Evolutionary conservation across 805 yeast species (phyloP), one percentile per base, ranked within the genome.

Genomic region (Ogataea salicorniae): DNA sequence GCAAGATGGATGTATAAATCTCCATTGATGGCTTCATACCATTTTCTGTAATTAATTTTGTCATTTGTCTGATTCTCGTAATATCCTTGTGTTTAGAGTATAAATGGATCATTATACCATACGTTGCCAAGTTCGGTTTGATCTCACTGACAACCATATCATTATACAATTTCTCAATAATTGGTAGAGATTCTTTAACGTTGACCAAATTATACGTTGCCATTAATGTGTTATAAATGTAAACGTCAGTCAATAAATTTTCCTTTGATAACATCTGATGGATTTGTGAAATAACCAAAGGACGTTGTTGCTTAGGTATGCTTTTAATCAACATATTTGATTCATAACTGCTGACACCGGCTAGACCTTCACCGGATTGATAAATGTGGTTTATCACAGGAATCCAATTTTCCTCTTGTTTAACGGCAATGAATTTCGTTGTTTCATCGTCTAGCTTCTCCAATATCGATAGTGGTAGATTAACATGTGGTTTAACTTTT

Each of bases 1-100:
- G 81, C 38, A 87, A 59, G 6, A 84, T 72, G 37, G 79, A 77
- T 3, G 84, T 74, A 53, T 80, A 81, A 1, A 82, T 67, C 4
- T 62, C 58, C 5, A 70, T 61, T 15, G 75, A 67, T 4, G 82
- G 81, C 38, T 66, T 67, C 5, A 77, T 48, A 1, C 68, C 71
- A n/a, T 51, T 41, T 6, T 50, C 48, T 36, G 65, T 63, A 74
- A 79, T 74, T 49, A 68, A 69, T 2, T 52, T 45, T 36, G 77
- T 53, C 29, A 64, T 58, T 2, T 56, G 45, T 44, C 76, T 71
- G 41, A 79, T 71, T 41, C 66, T 68, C 1, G 52, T 61, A 39
- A 78, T 52, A 45, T 72, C 58, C 31, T 57, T 59, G 18, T 50
- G 51, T 55, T 76, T 74, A 34, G 79, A 76, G 54, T 73, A 74